Evolutionary conservation across 139 green algal genomes (phyloP), one percentile per base, ranked within the genome.

Genomic region (Tetradesmus lagerheimii): DNA sequence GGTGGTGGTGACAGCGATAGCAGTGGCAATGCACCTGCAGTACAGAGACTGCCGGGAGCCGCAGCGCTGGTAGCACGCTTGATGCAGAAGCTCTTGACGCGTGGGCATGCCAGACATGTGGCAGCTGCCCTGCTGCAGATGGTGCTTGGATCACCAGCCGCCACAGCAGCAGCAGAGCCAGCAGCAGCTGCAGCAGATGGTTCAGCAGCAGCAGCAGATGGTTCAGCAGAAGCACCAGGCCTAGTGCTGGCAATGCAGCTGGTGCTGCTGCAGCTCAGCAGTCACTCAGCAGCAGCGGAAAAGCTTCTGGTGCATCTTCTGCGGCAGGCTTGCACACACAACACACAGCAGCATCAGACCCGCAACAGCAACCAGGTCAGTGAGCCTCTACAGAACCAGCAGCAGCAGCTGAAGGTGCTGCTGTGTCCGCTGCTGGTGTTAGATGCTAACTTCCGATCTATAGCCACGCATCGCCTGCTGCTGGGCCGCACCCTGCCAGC

Each of bases 301-400:
- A 91, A 90, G 82, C 82, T 92, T 27, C 74, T 92, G 8, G 47
- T 87, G 25, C 92, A 71, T 45, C 83, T 74, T 35, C 85, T 41
- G 1, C 34, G 1, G 67, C 88, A 34, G 39, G 90, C 67, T 50
- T 71, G 25, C 83, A 86, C 29, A 0, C 18, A 27, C 16, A 31
- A 43, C 75, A 1, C 12, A 41, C 53, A 87, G 57, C 62, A 71
- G 23, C 67, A 81, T 4, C 64, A 57, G 27, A 38, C 14, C 43
- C 79, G 80, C 67, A 85, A 53, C 53, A 79, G 20, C 50, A 77
- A 25, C 62, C 76, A 29, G 35, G 39, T 4, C 25, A 27, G 80
- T 4, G 35, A 29, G 76, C 75, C 76, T 64, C 47, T 47, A 45
- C 45, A 50, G 71, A 50, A 86, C 75, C 75, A 90, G 88, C 67